phyloP scores from a whole-genome alignment of 352 stramenopile species.

The Pythium vanterpoolii region DNA sequence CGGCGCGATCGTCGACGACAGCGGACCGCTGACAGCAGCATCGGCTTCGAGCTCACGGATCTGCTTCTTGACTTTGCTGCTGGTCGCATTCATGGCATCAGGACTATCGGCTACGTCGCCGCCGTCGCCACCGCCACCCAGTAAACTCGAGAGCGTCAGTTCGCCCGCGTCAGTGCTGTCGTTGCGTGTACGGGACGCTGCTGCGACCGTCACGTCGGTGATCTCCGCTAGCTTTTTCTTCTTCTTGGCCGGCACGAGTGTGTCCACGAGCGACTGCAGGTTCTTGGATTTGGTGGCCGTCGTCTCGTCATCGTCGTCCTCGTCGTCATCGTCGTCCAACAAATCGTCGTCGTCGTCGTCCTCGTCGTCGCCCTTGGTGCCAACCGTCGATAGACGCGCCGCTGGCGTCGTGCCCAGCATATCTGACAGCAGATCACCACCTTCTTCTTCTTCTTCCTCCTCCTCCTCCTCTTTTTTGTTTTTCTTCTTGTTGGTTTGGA shows the following conservation, averaged over 20 bases:
- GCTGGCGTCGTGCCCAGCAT: conserved; percentile 61
- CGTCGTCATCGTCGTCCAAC: conserved; percentile 33
- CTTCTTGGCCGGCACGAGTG: conserved; percentile 38
- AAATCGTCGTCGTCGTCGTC: conserved; percentile 21
- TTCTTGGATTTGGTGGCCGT: conserved; percentile 38
- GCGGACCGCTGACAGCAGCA: conserved; percentile 43
- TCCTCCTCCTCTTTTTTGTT: conserved; percentile 19
- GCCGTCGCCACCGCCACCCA: conserved; percentile 31
- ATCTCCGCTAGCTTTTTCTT: conserved; percentile 57
- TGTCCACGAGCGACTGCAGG: conserved; percentile 46
- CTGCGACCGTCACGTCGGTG: conserved; percentile 30
- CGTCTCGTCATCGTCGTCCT: conserved; percentile 41
- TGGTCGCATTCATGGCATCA: not conserved
- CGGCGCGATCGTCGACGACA: conserved; percentile 64
- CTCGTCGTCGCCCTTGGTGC: conserved; percentile 27
- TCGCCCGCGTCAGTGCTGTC: conserved; percentile 8
- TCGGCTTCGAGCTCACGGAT: conserved; percentile 66
- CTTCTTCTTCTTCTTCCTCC: conserved; percentile 45
- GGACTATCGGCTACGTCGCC: not conserved
- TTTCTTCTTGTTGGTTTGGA: conserved; percentile 28
- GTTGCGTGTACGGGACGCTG: conserved; percentile 15
- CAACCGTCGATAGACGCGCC: conserved; percentile 46
- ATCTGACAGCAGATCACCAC: conserved; percentile 71
- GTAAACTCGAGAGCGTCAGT: conserved; percentile 41
- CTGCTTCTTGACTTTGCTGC: conserved; percentile 70